A percentile compares a stretch with the other conserved stretches of the same genome.
These are phyloP conservation scores for Akanthomyces muscarius DNA, from an alignment of 2,329 filamentous ascomycete species.

Conservation along the genomic window DNA sequence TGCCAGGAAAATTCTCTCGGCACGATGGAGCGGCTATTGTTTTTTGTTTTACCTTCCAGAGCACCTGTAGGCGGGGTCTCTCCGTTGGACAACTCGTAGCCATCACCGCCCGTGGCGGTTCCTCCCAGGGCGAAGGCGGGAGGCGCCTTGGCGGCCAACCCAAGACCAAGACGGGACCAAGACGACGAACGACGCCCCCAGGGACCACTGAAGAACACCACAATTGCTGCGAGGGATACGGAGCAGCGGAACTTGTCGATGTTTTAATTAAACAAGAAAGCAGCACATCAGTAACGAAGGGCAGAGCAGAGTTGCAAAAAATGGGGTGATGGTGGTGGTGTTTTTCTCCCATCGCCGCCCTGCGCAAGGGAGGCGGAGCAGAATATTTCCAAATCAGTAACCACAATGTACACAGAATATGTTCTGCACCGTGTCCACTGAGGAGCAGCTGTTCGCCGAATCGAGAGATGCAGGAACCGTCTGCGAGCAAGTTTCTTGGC, in stretches of 20 bases:
- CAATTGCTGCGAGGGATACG: not conserved
- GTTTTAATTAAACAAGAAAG: not conserved
- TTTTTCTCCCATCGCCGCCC: not conserved
- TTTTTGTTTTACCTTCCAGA: too few species aligned
- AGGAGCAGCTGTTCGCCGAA: not conserved
- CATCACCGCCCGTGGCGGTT: not conserved
- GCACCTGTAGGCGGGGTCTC: too few species aligned
- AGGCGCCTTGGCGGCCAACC: not conserved
- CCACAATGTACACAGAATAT: not conserved
- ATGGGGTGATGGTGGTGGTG: not conserved
- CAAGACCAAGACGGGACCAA: too few species aligned
- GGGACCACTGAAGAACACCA: not conserved
- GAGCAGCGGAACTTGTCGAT: not conserved
- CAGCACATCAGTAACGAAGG: conserved; percentile 1
- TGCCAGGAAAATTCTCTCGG: not conserved
- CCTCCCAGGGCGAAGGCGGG: not conserved
- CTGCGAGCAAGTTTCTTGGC: not conserved
- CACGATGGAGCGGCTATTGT: not conserved
- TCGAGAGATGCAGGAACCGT: not conserved
- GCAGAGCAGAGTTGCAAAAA: not conserved
- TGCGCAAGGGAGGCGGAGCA: conserved; percentile 4
- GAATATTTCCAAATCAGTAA: not conserved
- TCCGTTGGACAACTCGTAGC: too few species aligned
- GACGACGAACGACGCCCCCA: too few species aligned
- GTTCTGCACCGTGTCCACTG: not conserved